Conservation (phyloP, 2,329 filamentous ascomycete species). For the Blastomyces percursus region DNA sequence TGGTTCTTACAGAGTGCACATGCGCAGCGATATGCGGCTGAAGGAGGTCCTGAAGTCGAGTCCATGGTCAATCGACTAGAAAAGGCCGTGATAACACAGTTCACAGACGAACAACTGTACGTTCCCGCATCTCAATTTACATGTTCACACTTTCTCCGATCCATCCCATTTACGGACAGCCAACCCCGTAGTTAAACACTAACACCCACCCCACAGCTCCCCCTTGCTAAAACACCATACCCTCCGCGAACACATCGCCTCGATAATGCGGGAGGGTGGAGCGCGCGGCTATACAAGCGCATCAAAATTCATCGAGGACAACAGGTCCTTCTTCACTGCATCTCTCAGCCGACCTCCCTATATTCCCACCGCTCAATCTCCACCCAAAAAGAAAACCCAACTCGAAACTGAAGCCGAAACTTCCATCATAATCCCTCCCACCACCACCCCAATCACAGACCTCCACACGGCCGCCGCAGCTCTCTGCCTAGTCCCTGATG, state of each 20-base stretch:
- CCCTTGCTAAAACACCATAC: constrained; percentile 24
- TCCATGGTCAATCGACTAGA: constrained; percentile 31
- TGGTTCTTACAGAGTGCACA: constrained; percentile 67
- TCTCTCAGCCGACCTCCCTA: constrained; percentile 21
- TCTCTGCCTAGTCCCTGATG: constrained; percentile 31
- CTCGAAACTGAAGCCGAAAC: constrained; percentile 8
- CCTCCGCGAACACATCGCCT: constrained; percentile 40
- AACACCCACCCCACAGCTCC: constrained; percentile 15
- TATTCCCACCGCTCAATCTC: constrained; percentile 11
- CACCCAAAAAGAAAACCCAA: background rate
- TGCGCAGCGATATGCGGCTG: constrained; percentile 39
- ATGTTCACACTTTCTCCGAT: background rate
- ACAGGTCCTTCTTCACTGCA: constrained; percentile 35
- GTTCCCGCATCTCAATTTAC: constrained; percentile 7
- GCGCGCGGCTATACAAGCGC: constrained; percentile 14
- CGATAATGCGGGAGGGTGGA: constrained; percentile 32
- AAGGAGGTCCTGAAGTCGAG: constrained; percentile 34
- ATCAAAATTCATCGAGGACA: constrained; percentile 11
- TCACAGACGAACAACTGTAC: constrained; percentile 23
- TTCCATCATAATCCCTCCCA: constrained; percentile 11
- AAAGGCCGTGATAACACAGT: constrained; percentile 18
- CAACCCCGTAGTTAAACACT: background rate
- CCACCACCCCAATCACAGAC: constrained; percentile 23
- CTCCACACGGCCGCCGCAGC: constrained; percentile 37
- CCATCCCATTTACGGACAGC: background rate